Percentiles rank a stretch among this genome's conserved stretches.
phyloP scores from a whole-genome alignment of 208 protist species.

The Trypanosoma lewisi region DNA sequence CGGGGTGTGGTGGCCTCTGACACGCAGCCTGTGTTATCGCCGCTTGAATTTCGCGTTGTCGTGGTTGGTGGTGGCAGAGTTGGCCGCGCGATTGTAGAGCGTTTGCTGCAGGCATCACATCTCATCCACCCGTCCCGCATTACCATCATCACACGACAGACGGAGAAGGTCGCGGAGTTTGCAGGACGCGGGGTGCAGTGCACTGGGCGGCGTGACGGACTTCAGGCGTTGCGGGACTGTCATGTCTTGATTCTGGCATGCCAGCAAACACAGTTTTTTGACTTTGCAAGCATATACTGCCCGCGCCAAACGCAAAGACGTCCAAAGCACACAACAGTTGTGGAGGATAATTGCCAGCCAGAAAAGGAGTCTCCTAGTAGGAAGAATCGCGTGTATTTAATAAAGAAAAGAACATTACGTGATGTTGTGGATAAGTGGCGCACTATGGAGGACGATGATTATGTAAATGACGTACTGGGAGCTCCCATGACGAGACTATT shows the following conservation, averaged over 20 bases:
- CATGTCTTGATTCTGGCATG: constrained; percentile 70
- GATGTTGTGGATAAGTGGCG: constrained; percentile 32
- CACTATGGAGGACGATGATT: constrained; percentile 13
- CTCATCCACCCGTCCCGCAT: constrained; percentile 73
- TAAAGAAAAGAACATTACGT: constrained; percentile 16
- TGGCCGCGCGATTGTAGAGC: constrained; percentile 34
- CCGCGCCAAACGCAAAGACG: not conserved
- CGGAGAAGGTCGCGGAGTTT: constrained; percentile 41
- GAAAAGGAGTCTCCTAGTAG: not conserved
- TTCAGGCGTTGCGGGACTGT: constrained; percentile 33
- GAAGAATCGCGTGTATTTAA: not conserved
- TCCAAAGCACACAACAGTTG: not conserved
- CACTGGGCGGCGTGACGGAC: constrained; percentile 38
- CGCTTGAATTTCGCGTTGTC: constrained; percentile 52
- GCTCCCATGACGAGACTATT: constrained; percentile 17
- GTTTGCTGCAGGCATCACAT: constrained; percentile 22
- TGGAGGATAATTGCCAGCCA: not conserved
- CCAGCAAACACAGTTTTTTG: constrained; percentile 54
- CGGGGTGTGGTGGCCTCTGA: not conserved
- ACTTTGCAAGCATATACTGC: constrained; percentile 49
- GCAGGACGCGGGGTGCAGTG: constrained; percentile 56
- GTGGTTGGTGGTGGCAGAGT: constrained; percentile 69
- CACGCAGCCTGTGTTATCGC: constrained; percentile 21
- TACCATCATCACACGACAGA: constrained; percentile 73
- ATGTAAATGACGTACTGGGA: not conserved